phyloP scores from a whole-genome alignment of 768 basidiomycete genomes.

The Mycena venus region DNA sequence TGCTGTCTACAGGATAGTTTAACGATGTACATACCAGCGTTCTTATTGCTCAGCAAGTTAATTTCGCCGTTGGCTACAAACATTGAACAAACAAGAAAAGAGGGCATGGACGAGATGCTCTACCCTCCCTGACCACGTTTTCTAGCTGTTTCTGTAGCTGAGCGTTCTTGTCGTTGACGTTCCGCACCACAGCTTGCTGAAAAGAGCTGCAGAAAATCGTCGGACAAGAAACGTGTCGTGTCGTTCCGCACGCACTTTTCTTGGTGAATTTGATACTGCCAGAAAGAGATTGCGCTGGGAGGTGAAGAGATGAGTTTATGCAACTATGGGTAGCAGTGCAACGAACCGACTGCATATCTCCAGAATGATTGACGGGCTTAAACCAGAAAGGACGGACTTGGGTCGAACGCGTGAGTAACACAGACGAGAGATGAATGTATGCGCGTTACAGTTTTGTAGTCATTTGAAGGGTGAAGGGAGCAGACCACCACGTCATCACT shows the following conservation, averaged over 20 bases:
- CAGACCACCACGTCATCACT: constrained; percentile 84
- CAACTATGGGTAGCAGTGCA: neutral
- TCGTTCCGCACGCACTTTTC: constrained; percentile 67
- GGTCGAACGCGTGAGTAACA: constrained; percentile 9
- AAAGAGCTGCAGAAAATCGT: constrained; percentile 70
- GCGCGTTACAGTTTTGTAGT: constrained; percentile 85
- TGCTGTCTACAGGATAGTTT: neutral
- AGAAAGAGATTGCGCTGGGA: constrained; percentile 84
- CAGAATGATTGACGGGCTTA: constrained; percentile 80
- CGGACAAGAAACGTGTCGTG: constrained; percentile 6
- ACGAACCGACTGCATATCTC: constrained; percentile 85
- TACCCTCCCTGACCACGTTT: constrained; percentile 89
- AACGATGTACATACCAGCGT: constrained; percentile 59
- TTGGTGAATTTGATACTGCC: constrained; percentile 92
- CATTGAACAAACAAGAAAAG: neutral
- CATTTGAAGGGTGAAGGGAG: constrained; percentile 88
- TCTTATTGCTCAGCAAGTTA: constrained; percentile 75
- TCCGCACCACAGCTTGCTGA: constrained; percentile 87
- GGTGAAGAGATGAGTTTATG: neutral
- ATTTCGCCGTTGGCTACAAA: constrained; percentile 82
- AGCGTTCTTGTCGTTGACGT: constrained; percentile 84
- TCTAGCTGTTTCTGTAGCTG: constrained; percentile 89
- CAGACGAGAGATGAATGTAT: constrained; percentile 47
- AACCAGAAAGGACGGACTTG: constrained; percentile 88
- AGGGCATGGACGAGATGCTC: neutral